These are phyloP conservation scores for Leptodontidium sp. DNA, from an alignment of 2,329 filamentous ascomycete genomes.

Conservation along the genomic window DNA sequence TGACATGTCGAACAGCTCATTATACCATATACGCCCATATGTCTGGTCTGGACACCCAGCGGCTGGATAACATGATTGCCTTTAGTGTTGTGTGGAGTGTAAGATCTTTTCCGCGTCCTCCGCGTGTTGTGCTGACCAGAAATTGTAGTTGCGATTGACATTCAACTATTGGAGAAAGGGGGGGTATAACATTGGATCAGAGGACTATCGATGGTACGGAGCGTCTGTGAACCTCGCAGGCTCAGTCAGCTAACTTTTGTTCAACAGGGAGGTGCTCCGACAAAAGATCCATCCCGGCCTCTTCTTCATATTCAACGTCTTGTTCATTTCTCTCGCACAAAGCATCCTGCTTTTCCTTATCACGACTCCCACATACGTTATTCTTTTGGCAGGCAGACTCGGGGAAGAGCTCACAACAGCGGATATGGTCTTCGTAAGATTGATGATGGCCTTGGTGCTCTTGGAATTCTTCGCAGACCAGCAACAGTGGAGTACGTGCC, in stretches of 20 bases:
- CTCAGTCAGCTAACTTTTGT: slow-evolving; percentile 8
- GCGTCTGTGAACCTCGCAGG: neutral
- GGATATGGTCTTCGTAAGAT: slow-evolving; percentile 65
- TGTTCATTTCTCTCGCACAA: slow-evolving; percentile 89
- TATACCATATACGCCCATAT: slow-evolving; percentile 84
- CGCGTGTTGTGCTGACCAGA: slow-evolving; percentile 23
- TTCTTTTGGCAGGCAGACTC: slow-evolving; percentile 76
- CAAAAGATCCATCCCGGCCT: slow-evolving; percentile 63
- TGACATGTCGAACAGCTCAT: slow-evolving; percentile 62
- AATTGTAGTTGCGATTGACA: slow-evolving; percentile 74
- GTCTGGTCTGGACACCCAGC: slow-evolving; percentile 72
- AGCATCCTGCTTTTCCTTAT: slow-evolving; percentile 82
- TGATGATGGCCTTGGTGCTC: slow-evolving; percentile 64
- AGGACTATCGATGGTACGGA: slow-evolving; percentile 87
- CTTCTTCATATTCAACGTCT: slow-evolving; percentile 86
- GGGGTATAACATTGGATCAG: slow-evolving; percentile 86
- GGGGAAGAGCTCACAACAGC: slow-evolving; percentile 60
- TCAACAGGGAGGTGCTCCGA: slow-evolving; percentile 72
- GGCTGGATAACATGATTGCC: slow-evolving; percentile 75
- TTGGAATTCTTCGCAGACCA: slow-evolving; percentile 85
- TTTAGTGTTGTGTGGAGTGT: slow-evolving; percentile 84
- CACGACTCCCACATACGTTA: slow-evolving; percentile 82
- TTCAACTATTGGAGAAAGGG: slow-evolving; percentile 98
- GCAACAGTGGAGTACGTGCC: slow-evolving; percentile 81
- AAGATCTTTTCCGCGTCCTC: slow-evolving; percentile 47